phyloP scores from a whole-genome alignment of 177 flowering plant species.

The Vitis hybrid region DNA sequence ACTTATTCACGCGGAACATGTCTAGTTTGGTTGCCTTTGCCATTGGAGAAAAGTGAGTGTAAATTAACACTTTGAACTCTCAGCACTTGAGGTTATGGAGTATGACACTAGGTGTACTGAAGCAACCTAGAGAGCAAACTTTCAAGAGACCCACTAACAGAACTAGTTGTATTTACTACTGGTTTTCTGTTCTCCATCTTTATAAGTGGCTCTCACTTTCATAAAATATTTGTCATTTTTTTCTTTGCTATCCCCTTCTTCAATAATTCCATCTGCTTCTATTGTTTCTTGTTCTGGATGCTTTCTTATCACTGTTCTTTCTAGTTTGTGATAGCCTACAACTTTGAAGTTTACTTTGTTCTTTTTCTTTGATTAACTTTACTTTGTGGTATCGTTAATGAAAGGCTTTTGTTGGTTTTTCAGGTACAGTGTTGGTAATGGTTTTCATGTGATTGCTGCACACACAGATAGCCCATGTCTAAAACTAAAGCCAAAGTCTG shows the following conservation, averaged over 20 bases:
- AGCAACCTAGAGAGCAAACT: background rate
- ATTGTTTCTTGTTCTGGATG: background rate
- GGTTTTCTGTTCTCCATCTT: background rate
- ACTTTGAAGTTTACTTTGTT: background rate
- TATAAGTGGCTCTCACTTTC: background rate
- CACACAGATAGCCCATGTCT: slow-evolving; percentile 96
- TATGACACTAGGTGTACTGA: background rate
- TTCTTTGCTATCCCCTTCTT: background rate
- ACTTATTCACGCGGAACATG: slow-evolving; percentile 91
- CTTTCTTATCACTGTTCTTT: background rate
- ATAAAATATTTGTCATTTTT: background rate
- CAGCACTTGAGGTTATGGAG: background rate
- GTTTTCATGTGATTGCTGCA: slow-evolving; percentile 90
- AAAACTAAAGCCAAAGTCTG: slow-evolving; percentile 85
- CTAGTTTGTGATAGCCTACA: background rate
- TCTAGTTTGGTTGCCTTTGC: slow-evolving; percentile 93
- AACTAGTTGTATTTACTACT: background rate
- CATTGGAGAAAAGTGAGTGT: slow-evolving; percentile 79
- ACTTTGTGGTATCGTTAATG: background rate
- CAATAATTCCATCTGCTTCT: background rate
- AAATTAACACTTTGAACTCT: background rate
- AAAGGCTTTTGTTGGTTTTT: slow-evolving; percentile 20
- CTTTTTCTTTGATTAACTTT: slow-evolving; percentile 1
- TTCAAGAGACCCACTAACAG: background rate
- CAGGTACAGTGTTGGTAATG: slow-evolving; percentile 76